Conservation (phyloP, 352 stramenopile genomes). For the Phytophthora constricta region DNA sequence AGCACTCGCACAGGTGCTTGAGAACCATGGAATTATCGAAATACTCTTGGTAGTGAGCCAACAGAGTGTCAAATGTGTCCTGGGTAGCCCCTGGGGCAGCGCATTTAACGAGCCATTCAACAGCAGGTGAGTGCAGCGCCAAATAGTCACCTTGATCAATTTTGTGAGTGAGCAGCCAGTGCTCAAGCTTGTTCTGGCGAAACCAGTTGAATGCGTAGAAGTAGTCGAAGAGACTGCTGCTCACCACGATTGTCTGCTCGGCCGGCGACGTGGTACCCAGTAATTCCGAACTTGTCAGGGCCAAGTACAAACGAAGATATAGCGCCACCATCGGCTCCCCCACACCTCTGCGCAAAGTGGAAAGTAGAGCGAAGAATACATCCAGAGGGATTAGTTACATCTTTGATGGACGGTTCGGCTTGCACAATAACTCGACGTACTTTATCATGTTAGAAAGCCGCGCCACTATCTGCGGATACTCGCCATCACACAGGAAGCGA, state of each 20-base stretch:
- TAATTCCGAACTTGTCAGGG: conserved; percentile 70
- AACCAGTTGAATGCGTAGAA: conserved; percentile 89
- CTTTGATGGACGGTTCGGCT: no score
- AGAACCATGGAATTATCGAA: conserved; percentile 91
- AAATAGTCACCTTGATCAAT: conserved; percentile 75
- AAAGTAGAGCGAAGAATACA: no score
- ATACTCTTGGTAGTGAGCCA: conserved; percentile 87
- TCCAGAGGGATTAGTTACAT: no score
- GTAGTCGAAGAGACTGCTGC: conserved; percentile 90
- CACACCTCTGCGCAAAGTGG: conserved; percentile 62
- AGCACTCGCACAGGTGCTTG: conserved; percentile 84
- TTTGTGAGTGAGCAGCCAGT: conserved; percentile 57
- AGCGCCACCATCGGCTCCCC: conserved; percentile 88
- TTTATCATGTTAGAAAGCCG: conserved; percentile 90
- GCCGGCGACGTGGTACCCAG: conserved; percentile 46
- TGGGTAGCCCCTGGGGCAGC: conserved; percentile 48
- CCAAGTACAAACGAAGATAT: conserved; percentile 88
- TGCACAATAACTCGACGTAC: conserved; percentile 44
- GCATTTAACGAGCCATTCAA: conserved; percentile 90
- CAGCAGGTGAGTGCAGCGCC: conserved; percentile 79
- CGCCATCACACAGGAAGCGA: conserved; percentile 89
- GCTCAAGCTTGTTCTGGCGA: conserved; percentile 53
- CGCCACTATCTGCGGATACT: conserved; percentile 86
- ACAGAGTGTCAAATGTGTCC: conserved; percentile 64
- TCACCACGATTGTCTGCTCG: conserved; percentile 45